phyloP scores from a whole-genome alignment of 2,329 filamentous ascomycete species.

The Graphium sp. region DNA sequence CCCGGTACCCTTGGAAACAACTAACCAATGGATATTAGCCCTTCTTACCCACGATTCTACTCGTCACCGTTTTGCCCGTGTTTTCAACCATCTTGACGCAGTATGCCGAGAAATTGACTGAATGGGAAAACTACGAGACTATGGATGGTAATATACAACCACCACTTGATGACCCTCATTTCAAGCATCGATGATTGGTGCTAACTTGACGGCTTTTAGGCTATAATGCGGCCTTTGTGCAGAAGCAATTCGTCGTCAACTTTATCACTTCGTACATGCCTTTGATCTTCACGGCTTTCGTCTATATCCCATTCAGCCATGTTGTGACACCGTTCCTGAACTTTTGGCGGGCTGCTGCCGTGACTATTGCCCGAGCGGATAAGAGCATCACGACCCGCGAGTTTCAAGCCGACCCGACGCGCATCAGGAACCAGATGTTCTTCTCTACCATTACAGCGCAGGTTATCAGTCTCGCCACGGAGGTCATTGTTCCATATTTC shows the following conservation, averaged over 20 bases:
- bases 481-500: slow-evolving; percentile 69
- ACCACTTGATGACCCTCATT: neutral
- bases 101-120: slow-evolving; percentile 61
- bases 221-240: slow-evolving; percentile 68
- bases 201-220: slow-evolving; percentile 23
- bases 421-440: slow-evolving; percentile 81
- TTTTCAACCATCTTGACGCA: slow-evolving; percentile 59
- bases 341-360: slow-evolving; percentile 59
- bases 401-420: slow-evolving; percentile 69
- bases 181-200: neutral
- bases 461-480: slow-evolving; percentile 71
- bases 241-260: slow-evolving; percentile 90
- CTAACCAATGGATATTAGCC: slow-evolving; percentile 30
- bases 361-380: slow-evolving; percentile 58
- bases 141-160: slow-evolving; percentile 38
- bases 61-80: slow-evolving; percentile 68
- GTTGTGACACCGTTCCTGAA: slow-evolving; percentile 74
- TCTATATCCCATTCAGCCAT: slow-evolving; percentile 84
- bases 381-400: slow-evolving; percentile 46
- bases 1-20: neutral
- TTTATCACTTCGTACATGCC: slow-evolving; percentile 93
- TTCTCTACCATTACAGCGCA: slow-evolving; percentile 94
- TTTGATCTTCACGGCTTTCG: slow-evolving; percentile 81
- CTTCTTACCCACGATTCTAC: slow-evolving; percentile 74
- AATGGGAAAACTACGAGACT: slow-evolving; percentile 86